Evolutionary conservation across 192 early-diverging fungal genomes (phyloP).

Genomic region (Umbelopsis vinacea): DNA sequence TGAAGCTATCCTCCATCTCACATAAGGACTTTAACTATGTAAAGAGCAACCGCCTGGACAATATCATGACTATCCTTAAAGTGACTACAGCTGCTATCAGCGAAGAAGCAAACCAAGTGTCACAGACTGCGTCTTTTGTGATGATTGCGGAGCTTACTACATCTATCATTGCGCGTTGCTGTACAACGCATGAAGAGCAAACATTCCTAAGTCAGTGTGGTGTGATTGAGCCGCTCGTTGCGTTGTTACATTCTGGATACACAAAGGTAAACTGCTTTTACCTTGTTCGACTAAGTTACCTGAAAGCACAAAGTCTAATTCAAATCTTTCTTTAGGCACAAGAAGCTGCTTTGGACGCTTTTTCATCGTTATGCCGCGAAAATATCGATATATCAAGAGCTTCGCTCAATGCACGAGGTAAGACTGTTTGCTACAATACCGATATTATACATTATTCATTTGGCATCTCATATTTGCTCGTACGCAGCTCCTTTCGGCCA

Average conservation of each 20-base stretch:
- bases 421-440: background rate
- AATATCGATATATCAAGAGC: constrained; percentile 46
- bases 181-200: constrained; percentile 64
- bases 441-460: background rate
- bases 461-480: background rate
- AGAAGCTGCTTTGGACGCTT: constrained; percentile 77
- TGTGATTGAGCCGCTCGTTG: constrained; percentile 59
- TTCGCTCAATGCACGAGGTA: constrained; percentile 14
- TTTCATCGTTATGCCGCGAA: constrained; percentile 67
- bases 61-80: constrained; percentile 55
- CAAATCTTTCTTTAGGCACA: constrained; percentile 49
- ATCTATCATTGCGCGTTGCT: constrained; percentile 66
- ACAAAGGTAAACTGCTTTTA: constrained; percentile 43
- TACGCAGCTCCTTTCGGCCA: background rate
- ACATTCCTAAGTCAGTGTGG: constrained; percentile 58
- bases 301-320: background rate
- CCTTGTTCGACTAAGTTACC: background rate
- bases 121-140: constrained; percentile 23
- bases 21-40: background rate
- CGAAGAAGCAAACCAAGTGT: constrained; percentile 12
- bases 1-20: background rate
- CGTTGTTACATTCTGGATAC: constrained; percentile 56
- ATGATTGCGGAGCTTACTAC: constrained; percentile 68
- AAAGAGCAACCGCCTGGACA: constrained; percentile 49
- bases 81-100: constrained; percentile 34